Percentiles rank a stretch among this genome's conserved stretches.
Evolutionary conservation across 1,139 yeast genomes (phyloP).

Genomic region (Scheffersomyces stambukii): DNA sequence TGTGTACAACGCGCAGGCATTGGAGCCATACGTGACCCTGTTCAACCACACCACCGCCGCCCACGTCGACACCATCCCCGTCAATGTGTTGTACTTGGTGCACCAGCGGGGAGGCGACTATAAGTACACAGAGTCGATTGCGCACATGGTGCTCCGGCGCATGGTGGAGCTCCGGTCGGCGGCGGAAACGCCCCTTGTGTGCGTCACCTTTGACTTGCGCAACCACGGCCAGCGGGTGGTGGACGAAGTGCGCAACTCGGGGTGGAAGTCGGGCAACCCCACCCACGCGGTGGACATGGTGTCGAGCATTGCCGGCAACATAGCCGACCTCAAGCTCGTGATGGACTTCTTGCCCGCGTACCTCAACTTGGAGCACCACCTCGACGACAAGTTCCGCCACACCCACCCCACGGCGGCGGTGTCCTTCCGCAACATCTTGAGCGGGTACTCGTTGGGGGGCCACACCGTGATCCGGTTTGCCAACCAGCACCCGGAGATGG

Average conservation of each 20-base stretch:
- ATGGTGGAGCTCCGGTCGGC: constrained; percentile 17
- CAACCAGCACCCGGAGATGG: constrained; percentile 31
- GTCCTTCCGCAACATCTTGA: constrained; percentile 30
- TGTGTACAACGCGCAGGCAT: constrained; percentile 29
- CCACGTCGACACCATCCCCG: constrained; percentile 22
- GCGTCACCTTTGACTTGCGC: constrained; percentile 54
- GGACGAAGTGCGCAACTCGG: constrained; percentile 28
- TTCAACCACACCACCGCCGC: constrained; percentile 11
- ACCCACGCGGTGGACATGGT: constrained; percentile 54
- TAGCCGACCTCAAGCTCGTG: constrained; percentile 44
- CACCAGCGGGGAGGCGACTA: constrained; percentile 34
- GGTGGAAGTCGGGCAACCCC: constrained; percentile 46
- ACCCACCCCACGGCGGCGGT: constrained; percentile 15
- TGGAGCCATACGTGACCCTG: constrained; percentile 21
- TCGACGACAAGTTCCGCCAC: constrained; percentile 19
- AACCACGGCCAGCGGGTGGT: constrained; percentile 57
- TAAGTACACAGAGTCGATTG: constrained; percentile 28
- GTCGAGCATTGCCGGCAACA: constrained; percentile 47
- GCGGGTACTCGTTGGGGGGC: constrained; percentile 62
- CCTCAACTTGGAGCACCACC: constrained; percentile 29
- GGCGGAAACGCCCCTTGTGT: constrained; percentile 30
- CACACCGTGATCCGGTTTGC: constrained; percentile 52
- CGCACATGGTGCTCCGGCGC: constrained; percentile 24
- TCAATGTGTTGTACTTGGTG: constrained; percentile 36
- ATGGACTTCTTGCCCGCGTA: constrained; percentile 47